These are phyloP conservation scores for Pyrenochaeta sp. DNA, from an alignment of 2,329 filamentous ascomycete genomes.

Conservation along the genomic window DNA sequence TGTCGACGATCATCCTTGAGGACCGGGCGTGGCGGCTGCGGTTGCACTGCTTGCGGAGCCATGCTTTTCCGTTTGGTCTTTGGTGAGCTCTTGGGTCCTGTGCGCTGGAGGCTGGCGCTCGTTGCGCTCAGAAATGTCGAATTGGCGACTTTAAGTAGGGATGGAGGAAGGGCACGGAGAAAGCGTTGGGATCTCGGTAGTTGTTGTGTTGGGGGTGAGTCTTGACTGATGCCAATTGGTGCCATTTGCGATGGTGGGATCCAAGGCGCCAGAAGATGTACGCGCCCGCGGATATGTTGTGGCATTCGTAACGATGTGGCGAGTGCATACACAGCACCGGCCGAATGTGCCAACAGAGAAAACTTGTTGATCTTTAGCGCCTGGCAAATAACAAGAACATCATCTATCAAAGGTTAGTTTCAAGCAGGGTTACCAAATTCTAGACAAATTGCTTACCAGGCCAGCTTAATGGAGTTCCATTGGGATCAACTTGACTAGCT, in stretches of 20 bases:
- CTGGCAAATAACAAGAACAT: slow-evolving; percentile 94
- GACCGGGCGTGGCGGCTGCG: slow-evolving; percentile 22
- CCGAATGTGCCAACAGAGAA: slow-evolving; percentile 93
- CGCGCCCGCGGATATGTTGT: slow-evolving; percentile 91
- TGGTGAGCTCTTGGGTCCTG: slow-evolving; percentile 62
- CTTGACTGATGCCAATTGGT: slow-evolving; percentile 68
- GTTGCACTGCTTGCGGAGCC: slow-evolving; percentile 24
- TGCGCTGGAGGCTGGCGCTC: slow-evolving; percentile 75
- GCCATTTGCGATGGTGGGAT: slow-evolving; percentile 78
- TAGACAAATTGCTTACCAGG: slow-evolving; percentile 69
- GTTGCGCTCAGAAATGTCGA: slow-evolving; percentile 94
- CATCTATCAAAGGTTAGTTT: slow-evolving; percentile 59
- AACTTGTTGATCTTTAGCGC: slow-evolving; percentile 93
- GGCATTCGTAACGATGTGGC: slow-evolving; percentile 95
- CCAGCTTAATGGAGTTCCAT: slow-evolving; percentile 91
- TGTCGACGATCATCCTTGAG: slow-evolving; percentile 52
- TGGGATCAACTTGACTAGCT: slow-evolving; percentile 84
- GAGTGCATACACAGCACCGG: slow-evolving; percentile 96
- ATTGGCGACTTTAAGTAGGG: slow-evolving; percentile 92
- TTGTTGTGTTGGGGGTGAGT: slow-evolving; percentile 80
- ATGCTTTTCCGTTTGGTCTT: slow-evolving; percentile 45
- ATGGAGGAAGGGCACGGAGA: slow-evolving; percentile 85
- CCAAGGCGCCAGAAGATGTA: slow-evolving; percentile 95
- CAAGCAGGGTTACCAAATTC: slow-evolving; percentile 50
- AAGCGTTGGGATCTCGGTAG: slow-evolving; percentile 93